Evolutionary conservation across 1,139 yeast species (phyloP).

Genomic region (Yamadazyma mexicana): DNA sequence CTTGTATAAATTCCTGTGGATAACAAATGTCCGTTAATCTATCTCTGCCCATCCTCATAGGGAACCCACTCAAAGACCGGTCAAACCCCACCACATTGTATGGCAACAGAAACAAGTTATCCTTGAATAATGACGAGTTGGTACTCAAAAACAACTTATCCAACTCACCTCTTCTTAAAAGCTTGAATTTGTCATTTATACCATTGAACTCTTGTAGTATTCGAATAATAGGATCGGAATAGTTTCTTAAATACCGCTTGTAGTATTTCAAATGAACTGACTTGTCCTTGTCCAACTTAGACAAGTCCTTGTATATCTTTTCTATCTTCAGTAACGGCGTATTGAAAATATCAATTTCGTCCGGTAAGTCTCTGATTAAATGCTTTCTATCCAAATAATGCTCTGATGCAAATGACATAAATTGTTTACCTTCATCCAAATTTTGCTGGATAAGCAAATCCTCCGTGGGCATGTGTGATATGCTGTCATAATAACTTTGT

Average conservation of each 20-base stretch:
- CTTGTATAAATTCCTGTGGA: constrained; percentile 46
- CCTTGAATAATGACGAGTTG: constrained; percentile 28
- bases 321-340: constrained; percentile 29
- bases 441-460: constrained; percentile 39
- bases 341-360: constrained; percentile 36
- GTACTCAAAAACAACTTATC: constrained; percentile 30
- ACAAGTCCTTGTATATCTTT: constrained; percentile 31
- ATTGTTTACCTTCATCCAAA: constrained; percentile 38
- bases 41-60: constrained; percentile 31
- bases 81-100: constrained; percentile 50
- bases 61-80: constrained; percentile 41
- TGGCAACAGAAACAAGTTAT: constrained; percentile 33
- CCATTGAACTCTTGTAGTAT: constrained; percentile 40
- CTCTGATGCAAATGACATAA: constrained; percentile 34
- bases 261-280: constrained; percentile 41
- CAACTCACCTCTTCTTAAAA: constrained; percentile 35
- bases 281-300: constrained; percentile 38
- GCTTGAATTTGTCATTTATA: constrained; percentile 35
- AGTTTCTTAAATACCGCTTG: constrained; percentile 31
- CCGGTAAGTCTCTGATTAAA: constrained; percentile 37
- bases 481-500: constrained; percentile 27
- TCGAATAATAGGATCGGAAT: constrained; percentile 33
- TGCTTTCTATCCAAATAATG: constrained; percentile 39
- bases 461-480: constrained; percentile 41
- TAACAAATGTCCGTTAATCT: constrained; percentile 18